phyloP scores from a whole-genome alignment of 2,329 filamentous ascomycete genomes.

The Fusarium poae region DNA sequence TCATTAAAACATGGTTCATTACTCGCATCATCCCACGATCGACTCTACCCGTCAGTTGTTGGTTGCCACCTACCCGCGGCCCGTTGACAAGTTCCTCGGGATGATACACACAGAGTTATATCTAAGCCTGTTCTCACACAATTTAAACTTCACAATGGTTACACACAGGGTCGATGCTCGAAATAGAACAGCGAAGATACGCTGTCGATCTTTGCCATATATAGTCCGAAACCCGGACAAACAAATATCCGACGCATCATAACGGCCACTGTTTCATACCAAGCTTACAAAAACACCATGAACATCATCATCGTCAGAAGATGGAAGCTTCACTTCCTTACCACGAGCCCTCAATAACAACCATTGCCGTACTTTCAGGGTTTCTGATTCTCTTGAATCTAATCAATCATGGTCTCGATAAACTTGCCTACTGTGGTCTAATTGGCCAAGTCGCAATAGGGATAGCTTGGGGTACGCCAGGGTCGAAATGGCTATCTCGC shows the following conservation, averaged over 20 bases:
- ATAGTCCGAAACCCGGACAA: neutral
- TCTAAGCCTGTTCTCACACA: neutral
- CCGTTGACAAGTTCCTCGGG: neutral
- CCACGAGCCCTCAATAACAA: conserved; percentile 71
- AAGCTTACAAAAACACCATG: neutral
- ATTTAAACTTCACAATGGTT: neutral
- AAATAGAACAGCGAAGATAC: neutral
- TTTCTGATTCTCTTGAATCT: conserved; percentile 74
- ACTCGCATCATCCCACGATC: neutral
- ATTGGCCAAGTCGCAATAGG: conserved; percentile 79
- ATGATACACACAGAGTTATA: neutral
- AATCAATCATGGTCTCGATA: conserved; percentile 69
- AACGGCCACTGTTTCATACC: neutral
- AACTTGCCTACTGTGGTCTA: conserved; percentile 75
- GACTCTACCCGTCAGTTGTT: neutral
- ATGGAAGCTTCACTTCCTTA: conserved; percentile 62
- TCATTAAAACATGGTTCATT: neutral
- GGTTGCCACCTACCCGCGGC: neutral
- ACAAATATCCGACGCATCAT: neutral
- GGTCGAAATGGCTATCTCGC: conserved; percentile 68
- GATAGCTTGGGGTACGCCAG: conserved; percentile 77
- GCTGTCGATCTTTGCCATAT: neutral
- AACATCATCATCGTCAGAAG: neutral
- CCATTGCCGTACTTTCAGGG: conserved; percentile 70
- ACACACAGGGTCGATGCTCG: neutral